phyloP scores from a whole-genome alignment of 768 basidiomycete genomes.

The Zangia roseola region DNA sequence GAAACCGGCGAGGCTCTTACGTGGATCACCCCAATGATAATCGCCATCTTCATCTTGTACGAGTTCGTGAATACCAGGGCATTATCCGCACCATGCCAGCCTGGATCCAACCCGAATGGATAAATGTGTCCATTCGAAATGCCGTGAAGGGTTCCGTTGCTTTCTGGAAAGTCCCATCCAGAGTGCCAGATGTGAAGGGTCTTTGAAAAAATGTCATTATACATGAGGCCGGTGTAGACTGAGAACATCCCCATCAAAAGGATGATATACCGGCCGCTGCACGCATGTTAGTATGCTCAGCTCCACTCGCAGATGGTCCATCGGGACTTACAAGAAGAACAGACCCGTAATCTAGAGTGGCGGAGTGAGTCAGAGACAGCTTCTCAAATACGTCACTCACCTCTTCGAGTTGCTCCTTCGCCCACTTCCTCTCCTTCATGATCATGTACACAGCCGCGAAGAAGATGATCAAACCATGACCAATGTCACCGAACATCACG shows the following conservation, averaged over 20 bases:
- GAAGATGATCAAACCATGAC: constrained; percentile 86
- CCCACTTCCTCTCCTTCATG: constrained; percentile 75
- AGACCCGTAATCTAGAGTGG: constrained; percentile 67
- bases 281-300: constrained; percentile 22
- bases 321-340: constrained; percentile 83
- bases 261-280: constrained; percentile 96
- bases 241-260: constrained; percentile 98
- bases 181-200: constrained; percentile 84
- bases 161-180: constrained; percentile 76
- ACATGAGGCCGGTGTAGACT: constrained; percentile 94
- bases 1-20: constrained; percentile 45
- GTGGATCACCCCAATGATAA: constrained; percentile 94
- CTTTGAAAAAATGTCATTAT: constrained; percentile 99
- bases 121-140: constrained; percentile 70
- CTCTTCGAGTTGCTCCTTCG: constrained; percentile 72
- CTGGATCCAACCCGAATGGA: constrained; percentile 92
- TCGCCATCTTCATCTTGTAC: constrained; percentile 99
- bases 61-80: constrained; percentile 93
- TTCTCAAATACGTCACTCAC: constrained; percentile 36
- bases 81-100: constrained; percentile 94
- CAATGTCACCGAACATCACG: constrained; percentile 99
- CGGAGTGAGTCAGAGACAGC: constrained; percentile 6
- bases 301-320: constrained; percentile 1
- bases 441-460: constrained; percentile 83
- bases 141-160: constrained; percentile 41